Base-by-base conservation (phyloP, 2,329 filamentous ascomycete species). In the Daldinia eschscholtzii region DNA sequence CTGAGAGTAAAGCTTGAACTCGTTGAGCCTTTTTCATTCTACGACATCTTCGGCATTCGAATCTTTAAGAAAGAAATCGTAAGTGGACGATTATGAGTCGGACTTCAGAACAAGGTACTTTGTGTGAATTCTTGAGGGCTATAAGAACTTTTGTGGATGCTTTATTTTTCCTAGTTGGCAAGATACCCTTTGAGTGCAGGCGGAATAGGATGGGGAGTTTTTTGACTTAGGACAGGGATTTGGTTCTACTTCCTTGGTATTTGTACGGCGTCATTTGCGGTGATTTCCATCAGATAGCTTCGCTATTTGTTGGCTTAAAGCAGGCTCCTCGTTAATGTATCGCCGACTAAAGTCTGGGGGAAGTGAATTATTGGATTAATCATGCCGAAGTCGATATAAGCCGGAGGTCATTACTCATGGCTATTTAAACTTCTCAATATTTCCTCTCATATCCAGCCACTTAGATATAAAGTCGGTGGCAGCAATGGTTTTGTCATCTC, bases 31-130 rank as follows among this genome's bases (percentile, higher is more conserved):
- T 73, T 83, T 7, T 76, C 76, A 6, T 85, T 85, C 67, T 82
- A 81, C 56, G 83, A 86, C 52, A 77, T 85, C 5, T 78, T 70
- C 70, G 86, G 82, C 0, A 81, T 89, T 39, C 82, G 81, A 68
- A 89, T 90, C 57, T 90, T 89, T 70, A 82, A 86, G 72, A 89
- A 88, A 77, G 86, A 89, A 74, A 77, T 89, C 56, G 80, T 84
- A 35, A 70, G 71, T 23, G 84, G 83, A 1, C 76, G 80, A 23
- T 72, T 86, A 30, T 86, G 68, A 80, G 23, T 10, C 18, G 15
- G 6, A 13, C 37, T 42, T 18, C 12, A 35, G 4, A 18, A 4
- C 10, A 13, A 13, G 18, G 39, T 5, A 7, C 6, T 41, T 37
- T 33, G n/a, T 33, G n/a, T 42, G 26, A 18, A 23, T 26, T 20